Base-by-base conservation (phyloP, 2,329 filamentous ascomycete genomes). In the Dothideomycetidae sp. region DNA sequence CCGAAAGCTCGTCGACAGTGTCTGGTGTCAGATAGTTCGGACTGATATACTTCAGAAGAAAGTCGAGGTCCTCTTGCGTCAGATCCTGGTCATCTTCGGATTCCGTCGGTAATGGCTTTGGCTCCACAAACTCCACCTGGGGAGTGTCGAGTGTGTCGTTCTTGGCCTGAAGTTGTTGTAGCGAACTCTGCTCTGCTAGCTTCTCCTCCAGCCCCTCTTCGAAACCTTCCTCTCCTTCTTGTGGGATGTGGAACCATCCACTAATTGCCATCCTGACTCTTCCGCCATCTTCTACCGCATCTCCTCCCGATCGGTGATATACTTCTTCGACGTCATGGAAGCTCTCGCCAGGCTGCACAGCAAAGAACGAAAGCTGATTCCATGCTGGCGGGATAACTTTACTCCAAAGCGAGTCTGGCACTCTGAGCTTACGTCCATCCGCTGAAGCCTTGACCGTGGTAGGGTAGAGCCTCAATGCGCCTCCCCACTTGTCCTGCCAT, bases 241-340 rank as follows among this genome's bases (percentile, higher is more conserved):
- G 90, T 0, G 90, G 90, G 45, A 98, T 96, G 59, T 98, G 90
- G 58, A 92, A 98, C 90, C 90, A 98, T 36, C 90, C 90, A 54
- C 84, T 93, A 53, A 98, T 93, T 35, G 90, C 90, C 88, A 98
- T 96, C 48, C 90, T 78, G 33, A 94, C 75, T 33, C 83, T 73
- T 1, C 78, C 79, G 12, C 79, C 78, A 41, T 86, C 72, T 53
- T 70, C 57, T 68, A 74, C 54, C 11, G 26, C 59, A 73, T 71
- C 50, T 64, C 70, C 54, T 64, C 66, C 42, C 55, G 67, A 45
- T 62, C 66, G 51, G 55, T 81, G 75, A 61, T 94, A 96, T 3
- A 98, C 90, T 61, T 98, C 90, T 62, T 96, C 88, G 39, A 98
- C 90, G 56, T 98, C 90, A 60, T 98, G 90, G 60, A 96, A 98